Evolutionary conservation across 2,329 filamentous ascomycete genomes (phyloP).

Genomic region (Alternaria conjuncta): DNA sequence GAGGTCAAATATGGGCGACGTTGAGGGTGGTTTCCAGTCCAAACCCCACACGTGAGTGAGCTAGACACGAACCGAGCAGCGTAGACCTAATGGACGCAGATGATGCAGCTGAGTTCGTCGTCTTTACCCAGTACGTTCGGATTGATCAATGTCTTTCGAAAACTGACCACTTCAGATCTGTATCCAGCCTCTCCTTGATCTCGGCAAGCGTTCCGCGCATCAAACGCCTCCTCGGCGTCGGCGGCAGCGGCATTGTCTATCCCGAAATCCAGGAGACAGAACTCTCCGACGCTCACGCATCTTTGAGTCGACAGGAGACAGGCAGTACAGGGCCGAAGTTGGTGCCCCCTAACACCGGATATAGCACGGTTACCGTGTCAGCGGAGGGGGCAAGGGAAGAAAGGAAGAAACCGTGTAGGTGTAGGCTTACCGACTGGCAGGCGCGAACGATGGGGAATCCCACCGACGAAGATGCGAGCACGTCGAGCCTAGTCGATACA

Average conservation of each 20-base stretch:
- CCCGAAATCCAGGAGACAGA: slow-evolving; percentile 22
- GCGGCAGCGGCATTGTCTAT: slow-evolving; percentile 20
- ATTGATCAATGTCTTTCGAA: neutral
- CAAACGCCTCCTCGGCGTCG: slow-evolving; percentile 20
- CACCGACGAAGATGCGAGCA: slow-evolving; percentile 28
- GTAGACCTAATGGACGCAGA: slow-evolving; percentile 15
- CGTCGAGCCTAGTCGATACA: slow-evolving; percentile 24
- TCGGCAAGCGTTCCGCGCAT: slow-evolving; percentile 24
- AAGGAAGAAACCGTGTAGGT: slow-evolving; percentile 14
- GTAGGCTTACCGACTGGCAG: slow-evolving; percentile 9
- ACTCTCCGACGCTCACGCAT: slow-evolving; percentile 7
- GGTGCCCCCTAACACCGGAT: slow-evolving; percentile 15
- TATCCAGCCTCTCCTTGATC: slow-evolving; percentile 28
- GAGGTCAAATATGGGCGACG: slow-evolving; percentile 23
- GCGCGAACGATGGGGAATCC: slow-evolving; percentile 15
- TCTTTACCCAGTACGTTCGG: slow-evolving; percentile 22
- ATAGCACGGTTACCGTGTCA: slow-evolving; percentile 22
- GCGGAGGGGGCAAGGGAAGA: slow-evolving; percentile 13
- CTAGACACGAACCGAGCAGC: neutral
- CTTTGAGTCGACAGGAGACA: neutral
- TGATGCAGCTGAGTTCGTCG: slow-evolving; percentile 16
- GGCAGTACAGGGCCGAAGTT: slow-evolving; percentile 10
- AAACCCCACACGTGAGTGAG: slow-evolving; percentile 20
- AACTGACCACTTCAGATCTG: slow-evolving; percentile 15
- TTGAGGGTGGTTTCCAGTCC: slow-evolving; percentile 4